phyloP scores from a whole-genome alignment of 192 early-diverging fungal species.

The Cladochytrium replicatum region DNA sequence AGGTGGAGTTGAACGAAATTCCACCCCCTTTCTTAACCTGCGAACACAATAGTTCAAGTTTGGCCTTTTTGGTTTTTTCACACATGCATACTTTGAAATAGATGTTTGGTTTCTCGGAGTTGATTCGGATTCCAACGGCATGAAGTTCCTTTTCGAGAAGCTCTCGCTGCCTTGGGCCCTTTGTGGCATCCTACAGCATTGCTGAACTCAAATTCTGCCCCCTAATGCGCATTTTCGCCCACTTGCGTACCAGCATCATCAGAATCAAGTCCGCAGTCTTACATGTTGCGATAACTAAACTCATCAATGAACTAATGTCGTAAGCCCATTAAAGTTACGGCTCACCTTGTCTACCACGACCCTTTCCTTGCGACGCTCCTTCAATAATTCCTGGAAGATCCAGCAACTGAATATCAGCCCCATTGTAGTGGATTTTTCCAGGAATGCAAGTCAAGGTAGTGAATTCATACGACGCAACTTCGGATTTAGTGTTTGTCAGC shows the following conservation, averaged over 20 bases:
- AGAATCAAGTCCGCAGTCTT: conserved; percentile 92
- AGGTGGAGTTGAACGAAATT: conserved; percentile 86
- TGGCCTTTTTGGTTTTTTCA: not conserved
- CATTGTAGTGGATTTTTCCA: conserved; percentile 90
- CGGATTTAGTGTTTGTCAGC: conserved; percentile 84
- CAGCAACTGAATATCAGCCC: conserved; percentile 91
- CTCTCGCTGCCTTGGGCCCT: conserved; percentile 70
- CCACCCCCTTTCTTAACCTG: conserved; percentile 97
- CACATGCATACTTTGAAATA: conserved; percentile 92
- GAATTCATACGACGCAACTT: conserved; percentile 82
- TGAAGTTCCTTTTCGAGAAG: conserved; percentile 89
- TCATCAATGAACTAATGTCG: not conserved
- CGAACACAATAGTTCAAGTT: conserved; percentile 10
- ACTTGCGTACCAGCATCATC: conserved; percentile 90
- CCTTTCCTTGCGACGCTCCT: conserved; percentile 95
- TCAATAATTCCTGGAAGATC: conserved; percentile 99
- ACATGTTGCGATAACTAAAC: conserved; percentile 93
- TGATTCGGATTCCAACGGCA: conserved; percentile 91
- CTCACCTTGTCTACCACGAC: conserved; percentile 77
- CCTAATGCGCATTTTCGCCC: no score
- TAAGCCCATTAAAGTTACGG: not conserved
- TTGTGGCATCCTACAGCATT: conserved; percentile 99
- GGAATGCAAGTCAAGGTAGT: conserved; percentile 95
- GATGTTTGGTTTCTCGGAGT: conserved; percentile 78
- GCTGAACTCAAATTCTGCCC: not conserved